phyloP scores from a whole-genome alignment of 345 rosid genomes.

The Aegle marmelos region DNA sequence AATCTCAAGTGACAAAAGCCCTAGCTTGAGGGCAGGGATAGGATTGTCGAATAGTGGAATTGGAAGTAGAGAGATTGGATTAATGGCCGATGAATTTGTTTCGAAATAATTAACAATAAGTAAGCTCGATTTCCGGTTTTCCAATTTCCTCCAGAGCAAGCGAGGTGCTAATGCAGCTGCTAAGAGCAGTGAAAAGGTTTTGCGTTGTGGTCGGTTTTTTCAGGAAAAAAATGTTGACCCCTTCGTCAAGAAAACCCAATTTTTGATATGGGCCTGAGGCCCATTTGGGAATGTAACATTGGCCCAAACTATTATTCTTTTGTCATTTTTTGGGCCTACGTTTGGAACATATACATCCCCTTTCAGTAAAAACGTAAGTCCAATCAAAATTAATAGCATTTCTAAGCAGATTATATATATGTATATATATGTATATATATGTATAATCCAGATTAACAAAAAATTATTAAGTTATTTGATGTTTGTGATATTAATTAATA shows the following conservation, averaged over 20 bases:
- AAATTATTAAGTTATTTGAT: too few relatives aligned
- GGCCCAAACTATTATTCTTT: neutral
- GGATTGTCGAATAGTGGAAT: neutral
- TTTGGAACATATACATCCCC: too few relatives aligned
- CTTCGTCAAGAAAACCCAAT: conserved; percentile 8
- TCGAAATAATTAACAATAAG: neutral
- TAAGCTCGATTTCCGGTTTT: neutral
- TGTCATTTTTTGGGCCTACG: too few relatives aligned
- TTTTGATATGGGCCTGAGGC: neutral
- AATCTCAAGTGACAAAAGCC: neutral
- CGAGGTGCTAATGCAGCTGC: neutral
- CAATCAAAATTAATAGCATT: neutral
- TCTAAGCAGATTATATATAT: too few relatives aligned
- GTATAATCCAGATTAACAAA: too few relatives aligned
- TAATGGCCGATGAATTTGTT: neutral
- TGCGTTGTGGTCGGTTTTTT: too few relatives aligned
- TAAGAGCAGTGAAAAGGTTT: too few relatives aligned
- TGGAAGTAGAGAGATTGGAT: neutral
- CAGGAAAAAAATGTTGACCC: neutral
- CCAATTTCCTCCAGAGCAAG: conserved; percentile 15
- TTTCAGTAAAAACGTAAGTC: neutral
- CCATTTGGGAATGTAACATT: neutral
- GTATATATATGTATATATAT: too few relatives aligned
- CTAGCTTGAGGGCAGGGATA: neutral
- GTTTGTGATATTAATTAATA: too few relatives aligned